These are phyloP conservation scores for Phalaenopsis hybrid DNA, from an alignment of 116 monocot species.

Conservation along the genomic window DNA sequence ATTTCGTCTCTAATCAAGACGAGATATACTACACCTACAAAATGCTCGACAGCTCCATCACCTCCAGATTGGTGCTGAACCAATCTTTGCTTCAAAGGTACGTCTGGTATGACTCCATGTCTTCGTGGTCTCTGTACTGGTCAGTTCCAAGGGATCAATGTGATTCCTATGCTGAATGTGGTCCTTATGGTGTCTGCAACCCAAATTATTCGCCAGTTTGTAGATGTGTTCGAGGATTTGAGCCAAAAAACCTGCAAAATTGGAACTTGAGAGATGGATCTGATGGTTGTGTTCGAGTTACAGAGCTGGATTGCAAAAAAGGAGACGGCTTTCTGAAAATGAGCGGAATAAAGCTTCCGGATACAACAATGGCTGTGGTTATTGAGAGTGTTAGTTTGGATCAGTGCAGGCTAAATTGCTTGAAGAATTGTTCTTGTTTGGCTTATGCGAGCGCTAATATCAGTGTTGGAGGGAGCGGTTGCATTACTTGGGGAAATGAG, in stretches of 20 bases:
- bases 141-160: conserved; percentile 17
- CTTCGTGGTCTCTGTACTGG: conserved; percentile 25
- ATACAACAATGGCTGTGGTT: neutral
- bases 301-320: neutral
- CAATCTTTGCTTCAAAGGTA: conserved; percentile 12
- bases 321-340: conserved; percentile 5
- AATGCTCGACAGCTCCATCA: neutral
- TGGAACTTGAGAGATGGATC: conserved; percentile 22
- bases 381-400: conserved; percentile 3
- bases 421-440: conserved; percentile 15
- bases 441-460: conserved; percentile 8
- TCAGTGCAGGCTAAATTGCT: neutral
- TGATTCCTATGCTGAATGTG: conserved; percentile 17
- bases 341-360: conserved; percentile 11
- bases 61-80: conserved; percentile 29
- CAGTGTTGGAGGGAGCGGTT: neutral
- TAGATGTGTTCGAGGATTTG: conserved; percentile 20
- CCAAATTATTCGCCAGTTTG: conserved; percentile 10
- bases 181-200: conserved; percentile 23
- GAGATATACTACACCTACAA: conserved; percentile 24
- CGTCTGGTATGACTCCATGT: conserved; percentile 5
- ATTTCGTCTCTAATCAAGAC: conserved; percentile 17
- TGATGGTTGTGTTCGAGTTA: conserved; percentile 6
- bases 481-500: conserved; percentile 4
- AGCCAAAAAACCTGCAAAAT: conserved; percentile 8